Percentiles rank a stretch among this genome's conserved stretches.
These are phyloP conservation scores for Tolypocladium nubicola DNA, from an alignment of 2,329 filamentous ascomycete species.

Conservation along the genomic window DNA sequence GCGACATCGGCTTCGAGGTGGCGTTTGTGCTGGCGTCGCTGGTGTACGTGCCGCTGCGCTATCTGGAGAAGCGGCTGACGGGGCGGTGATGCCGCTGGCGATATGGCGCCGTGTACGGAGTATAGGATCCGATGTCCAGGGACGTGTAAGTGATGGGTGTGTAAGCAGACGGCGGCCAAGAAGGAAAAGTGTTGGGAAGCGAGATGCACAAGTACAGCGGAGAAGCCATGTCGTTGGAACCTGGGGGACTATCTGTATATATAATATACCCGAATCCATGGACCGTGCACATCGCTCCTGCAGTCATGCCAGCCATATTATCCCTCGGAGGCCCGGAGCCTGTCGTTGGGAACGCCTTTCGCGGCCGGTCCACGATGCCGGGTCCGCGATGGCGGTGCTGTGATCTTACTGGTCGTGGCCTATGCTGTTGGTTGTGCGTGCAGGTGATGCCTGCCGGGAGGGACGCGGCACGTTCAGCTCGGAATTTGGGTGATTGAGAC, in stretches of 20 bases:
- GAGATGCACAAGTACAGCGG: not conserved
- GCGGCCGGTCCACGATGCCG: not conserved
- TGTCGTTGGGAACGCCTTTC: not conserved
- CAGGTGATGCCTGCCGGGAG: not conserved
- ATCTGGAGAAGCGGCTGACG: constrained; percentile 28
- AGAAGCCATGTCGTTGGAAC: not conserved
- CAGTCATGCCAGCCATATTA: not conserved
- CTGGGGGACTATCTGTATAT: not conserved
- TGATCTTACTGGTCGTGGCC: not conserved
- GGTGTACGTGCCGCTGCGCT: constrained; percentile 36
- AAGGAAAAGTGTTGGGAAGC: not conserved
- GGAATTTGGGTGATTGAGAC: too few species aligned
- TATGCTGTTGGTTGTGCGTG: not conserved
- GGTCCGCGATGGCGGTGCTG: not conserved
- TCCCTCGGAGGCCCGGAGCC: not conserved
- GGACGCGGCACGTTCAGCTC: too few species aligned
- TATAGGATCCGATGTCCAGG: not conserved
- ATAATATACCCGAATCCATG: not conserved
- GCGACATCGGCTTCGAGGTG: constrained; percentile 57
- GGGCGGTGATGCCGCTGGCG: constrained; percentile 9
- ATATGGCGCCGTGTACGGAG: not conserved
- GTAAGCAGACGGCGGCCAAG: not conserved
- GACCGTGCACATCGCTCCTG: not conserved
- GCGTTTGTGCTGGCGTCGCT: constrained; percentile 42
- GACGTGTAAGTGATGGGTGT: not conserved